Evolutionary conservation across 228 moss, liverwort and hornwort genomes (phyloP), one percentile per base, ranked within the genome.

Genomic region (Sphagnum fallax): DNA sequence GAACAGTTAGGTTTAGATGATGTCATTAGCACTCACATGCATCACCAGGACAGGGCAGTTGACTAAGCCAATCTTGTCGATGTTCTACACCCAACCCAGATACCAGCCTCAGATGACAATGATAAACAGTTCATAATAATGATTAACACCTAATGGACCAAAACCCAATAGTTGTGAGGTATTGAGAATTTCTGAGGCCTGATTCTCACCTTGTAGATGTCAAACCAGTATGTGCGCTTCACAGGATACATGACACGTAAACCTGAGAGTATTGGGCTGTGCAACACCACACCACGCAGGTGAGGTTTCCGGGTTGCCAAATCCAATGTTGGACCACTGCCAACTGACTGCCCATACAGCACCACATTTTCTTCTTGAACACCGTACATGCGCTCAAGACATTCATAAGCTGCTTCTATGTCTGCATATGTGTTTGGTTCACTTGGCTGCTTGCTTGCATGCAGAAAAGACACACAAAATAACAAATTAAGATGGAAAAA

Each of bases 221-320:
- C 98, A 63, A 93, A 98, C 93, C 93, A 98, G 61, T 90, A 98
- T 4, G 98, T 98, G 71, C 92, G 83, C 81, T 90, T 98, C 12
- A 98, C 98, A 53, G 98, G 93, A 76, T 93, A 98, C 98, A 98
- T 98, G 18, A 98, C 98, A 74, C 98, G 83, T 75, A 98, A 77
- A 64, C 98, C 98, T 6, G 98, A 98, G 65, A 98, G 90, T 69
- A 98, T 98, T 49, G 98, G 98, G 72, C 98, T 98, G 66, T 98
- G 98, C 79, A 98, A 79, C 61, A 98, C 93, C n/a, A 98, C 92
- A 16, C 91, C 98, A 63, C 98, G 93, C 77, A 98, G 79, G n/a
- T 66, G 67, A 50, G 80, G 84, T 65, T 62, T 10, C 49, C 73
- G 88, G 52, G 79, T 76, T 18, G 93, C 98, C 61, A 98, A 85